Evolutionary conservation across 345 rosid species (phyloP).

Genomic region (Brassica nigra): DNA sequence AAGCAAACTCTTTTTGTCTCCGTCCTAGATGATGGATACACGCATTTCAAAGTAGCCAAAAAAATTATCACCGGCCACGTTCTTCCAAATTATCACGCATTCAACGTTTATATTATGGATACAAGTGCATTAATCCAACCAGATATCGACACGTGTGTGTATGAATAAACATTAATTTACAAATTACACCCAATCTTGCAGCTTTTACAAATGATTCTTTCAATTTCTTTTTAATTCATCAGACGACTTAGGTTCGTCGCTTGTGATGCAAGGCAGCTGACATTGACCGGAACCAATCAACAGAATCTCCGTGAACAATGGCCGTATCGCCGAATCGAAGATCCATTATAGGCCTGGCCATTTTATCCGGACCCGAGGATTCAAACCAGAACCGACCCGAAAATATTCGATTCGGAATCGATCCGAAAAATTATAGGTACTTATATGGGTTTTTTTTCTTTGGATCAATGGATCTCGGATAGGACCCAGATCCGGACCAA

Average conservation of each 20-base stretch:
- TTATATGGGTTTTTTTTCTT: no score
- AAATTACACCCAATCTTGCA: background rate
- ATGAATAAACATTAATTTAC: background rate
- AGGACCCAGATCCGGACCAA: no score
- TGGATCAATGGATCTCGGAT: no score
- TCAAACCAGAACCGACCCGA: no score
- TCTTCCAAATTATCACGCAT: background rate
- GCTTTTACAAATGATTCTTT: background rate
- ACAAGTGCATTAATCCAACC: background rate
- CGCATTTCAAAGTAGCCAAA: background rate
- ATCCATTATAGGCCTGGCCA: no score
- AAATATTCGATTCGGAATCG: no score
- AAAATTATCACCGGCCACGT: background rate
- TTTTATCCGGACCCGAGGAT: no score
- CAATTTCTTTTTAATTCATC: background rate
- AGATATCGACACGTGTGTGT: background rate
- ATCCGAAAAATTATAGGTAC: no score
- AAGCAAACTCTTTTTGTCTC: background rate
- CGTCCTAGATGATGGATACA: background rate
- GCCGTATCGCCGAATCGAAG: no score
- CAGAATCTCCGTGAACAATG: conserved; percentile 56
- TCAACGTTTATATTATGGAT: background rate
- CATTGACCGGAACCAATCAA: conserved; percentile 56
- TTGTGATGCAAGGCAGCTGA: conserved; percentile 51
- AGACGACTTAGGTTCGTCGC: conserved; percentile 27